These are phyloP conservation scores for Coprinopsis strossmayeri DNA, from an alignment of 768 basidiomycete genomes.

Conservation along the genomic window DNA sequence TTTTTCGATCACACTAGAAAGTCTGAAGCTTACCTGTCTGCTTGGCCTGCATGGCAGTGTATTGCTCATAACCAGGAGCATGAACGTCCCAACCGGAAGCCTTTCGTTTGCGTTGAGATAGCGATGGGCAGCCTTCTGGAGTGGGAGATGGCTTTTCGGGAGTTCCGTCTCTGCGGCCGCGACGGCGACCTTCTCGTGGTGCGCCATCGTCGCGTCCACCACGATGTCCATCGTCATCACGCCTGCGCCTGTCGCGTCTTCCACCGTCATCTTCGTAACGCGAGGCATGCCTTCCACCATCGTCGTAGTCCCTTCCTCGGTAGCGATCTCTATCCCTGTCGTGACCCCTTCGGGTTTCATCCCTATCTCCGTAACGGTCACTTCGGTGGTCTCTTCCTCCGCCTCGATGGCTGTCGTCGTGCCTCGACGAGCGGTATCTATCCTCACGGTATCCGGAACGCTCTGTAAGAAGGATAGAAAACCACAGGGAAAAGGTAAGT, in stretches of 20 bases:
- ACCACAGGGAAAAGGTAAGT: conserved; percentile 43
- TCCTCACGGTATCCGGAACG: conserved; percentile 58
- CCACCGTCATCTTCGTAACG: conserved; percentile 8
- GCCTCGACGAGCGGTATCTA: conserved; percentile 61
- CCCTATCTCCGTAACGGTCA: conserved; percentile 31
- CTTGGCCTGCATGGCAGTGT: conserved; percentile 96
- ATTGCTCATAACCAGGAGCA: conserved; percentile 92
- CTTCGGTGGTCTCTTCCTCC: conserved; percentile 51
- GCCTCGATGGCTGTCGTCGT: conserved; percentile 48
- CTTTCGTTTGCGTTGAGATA: conserved; percentile 83
- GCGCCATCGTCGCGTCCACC: conserved; percentile 15
- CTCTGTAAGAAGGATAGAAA: conserved; percentile 38
- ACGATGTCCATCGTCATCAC: conserved; percentile 18
- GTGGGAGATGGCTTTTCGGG: conserved; percentile 86
- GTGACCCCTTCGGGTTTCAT: conserved; percentile 36
- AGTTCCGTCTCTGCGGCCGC: conserved; percentile 38
- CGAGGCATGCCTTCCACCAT: background rate
- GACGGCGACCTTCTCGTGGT: conserved; percentile 7
- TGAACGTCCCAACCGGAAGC: conserved; percentile 96
- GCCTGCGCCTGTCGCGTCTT: conserved; percentile 5
- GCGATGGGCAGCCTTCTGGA: conserved; percentile 72
- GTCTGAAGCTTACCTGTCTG: conserved; percentile 89
- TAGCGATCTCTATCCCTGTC: conserved; percentile 36
- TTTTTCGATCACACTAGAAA: too few relatives aligned
- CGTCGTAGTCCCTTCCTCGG: conserved; percentile 8